Conservation (phyloP, 768 basidiomycete species). For the Serendipita vermifera region DNA sequence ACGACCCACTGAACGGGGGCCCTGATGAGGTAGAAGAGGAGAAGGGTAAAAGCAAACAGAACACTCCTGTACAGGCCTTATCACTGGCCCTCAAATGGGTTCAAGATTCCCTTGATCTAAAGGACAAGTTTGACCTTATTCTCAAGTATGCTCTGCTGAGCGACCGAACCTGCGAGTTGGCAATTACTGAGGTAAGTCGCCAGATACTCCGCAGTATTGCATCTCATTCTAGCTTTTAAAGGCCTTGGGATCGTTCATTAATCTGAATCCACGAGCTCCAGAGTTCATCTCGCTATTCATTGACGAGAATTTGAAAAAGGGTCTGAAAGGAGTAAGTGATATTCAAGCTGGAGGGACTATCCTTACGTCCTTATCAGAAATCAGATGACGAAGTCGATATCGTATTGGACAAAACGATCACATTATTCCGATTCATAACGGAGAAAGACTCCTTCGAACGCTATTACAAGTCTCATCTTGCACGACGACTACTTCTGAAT, state of each 20-base stretch:
- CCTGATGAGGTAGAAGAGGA: conserved; percentile 24
- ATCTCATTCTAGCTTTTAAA: conserved; percentile 22
- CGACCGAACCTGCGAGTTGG: conserved; percentile 66
- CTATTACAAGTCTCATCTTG: conserved; percentile 93
- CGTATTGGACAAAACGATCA: conserved; percentile 90
- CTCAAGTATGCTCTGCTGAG: conserved; percentile 57
- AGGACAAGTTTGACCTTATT: conserved; percentile 76
- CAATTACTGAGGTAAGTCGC: conserved; percentile 66
- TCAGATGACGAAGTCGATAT: conserved; percentile 80
- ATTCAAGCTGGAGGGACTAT: conserved; percentile 11
- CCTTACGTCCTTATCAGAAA: conserved; percentile 49
- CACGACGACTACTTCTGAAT: conserved; percentile 73
- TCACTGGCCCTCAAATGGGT: conserved; percentile 80
- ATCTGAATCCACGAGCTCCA: conserved; percentile 71
- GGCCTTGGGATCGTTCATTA: conserved; percentile 91
- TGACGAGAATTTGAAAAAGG: conserved; percentile 90
- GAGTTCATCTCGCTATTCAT: conserved; percentile 96
- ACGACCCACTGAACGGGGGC: conserved; percentile 28
- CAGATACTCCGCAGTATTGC: background rate
- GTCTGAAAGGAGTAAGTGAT: conserved; percentile 73
- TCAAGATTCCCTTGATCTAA: conserved; percentile 75
- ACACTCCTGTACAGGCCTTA: conserved; percentile 35
- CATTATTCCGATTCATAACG: conserved; percentile 81
- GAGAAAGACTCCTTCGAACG: conserved; percentile 98
- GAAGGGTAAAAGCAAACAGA: conserved; percentile 44